A percentile compares a stretch with the other conserved stretches of the same genome.
phyloP scores from a whole-genome alignment of 805 yeast species.

The Yamadazyma laniorum region DNA sequence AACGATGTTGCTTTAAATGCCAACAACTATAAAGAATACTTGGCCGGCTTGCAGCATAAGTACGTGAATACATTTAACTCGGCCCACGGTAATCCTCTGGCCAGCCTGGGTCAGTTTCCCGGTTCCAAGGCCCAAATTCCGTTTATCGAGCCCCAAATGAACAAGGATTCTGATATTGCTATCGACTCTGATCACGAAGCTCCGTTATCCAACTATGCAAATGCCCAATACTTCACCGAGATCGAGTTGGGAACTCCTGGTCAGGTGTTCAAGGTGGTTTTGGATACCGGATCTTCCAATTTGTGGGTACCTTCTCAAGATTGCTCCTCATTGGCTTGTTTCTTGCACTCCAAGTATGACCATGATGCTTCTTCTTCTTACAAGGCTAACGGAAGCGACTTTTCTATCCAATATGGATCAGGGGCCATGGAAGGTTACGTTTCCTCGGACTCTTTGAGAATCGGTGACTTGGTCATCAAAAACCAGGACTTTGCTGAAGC shows the following conservation, averaged over 20 bases:
- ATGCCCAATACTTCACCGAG: slow-evolving; percentile 95
- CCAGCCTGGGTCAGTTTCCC: slow-evolving; percentile 16
- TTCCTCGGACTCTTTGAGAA: slow-evolving; percentile 75
- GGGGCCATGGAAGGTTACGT: slow-evolving; percentile 92
- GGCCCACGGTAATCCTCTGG: slow-evolving; percentile 22
- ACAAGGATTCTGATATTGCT: slow-evolving; percentile 1
- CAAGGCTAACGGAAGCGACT: slow-evolving; percentile 81
- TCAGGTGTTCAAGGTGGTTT: slow-evolving; percentile 87
- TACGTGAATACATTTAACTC: slow-evolving; percentile 51
- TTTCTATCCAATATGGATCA: slow-evolving; percentile 86
- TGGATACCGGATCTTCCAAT: slow-evolving; percentile 96
- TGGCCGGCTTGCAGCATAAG: slow-evolving; percentile 58
- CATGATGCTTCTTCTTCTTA: slow-evolving; percentile 79
- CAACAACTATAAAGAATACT: slow-evolving; percentile 49
- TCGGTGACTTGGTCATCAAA: slow-evolving; percentile 84
- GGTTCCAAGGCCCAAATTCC: slow-evolving; percentile 41
- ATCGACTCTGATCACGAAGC: slow-evolving; percentile 35
- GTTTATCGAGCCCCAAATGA: slow-evolving; percentile 25
- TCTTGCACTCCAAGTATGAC: slow-evolving; percentile 87
- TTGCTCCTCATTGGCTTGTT: slow-evolving; percentile 94
- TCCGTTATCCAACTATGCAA: slow-evolving; percentile 89
- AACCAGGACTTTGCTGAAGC: slow-evolving; percentile 96
- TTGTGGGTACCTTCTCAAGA: slow-evolving; percentile 93
- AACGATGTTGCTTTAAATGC: slow-evolving; percentile 55
- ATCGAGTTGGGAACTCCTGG: slow-evolving; percentile 90